Base-by-base conservation (phyloP, 176 grass and related monocot species). In the Metroxylon sagu region DNA sequence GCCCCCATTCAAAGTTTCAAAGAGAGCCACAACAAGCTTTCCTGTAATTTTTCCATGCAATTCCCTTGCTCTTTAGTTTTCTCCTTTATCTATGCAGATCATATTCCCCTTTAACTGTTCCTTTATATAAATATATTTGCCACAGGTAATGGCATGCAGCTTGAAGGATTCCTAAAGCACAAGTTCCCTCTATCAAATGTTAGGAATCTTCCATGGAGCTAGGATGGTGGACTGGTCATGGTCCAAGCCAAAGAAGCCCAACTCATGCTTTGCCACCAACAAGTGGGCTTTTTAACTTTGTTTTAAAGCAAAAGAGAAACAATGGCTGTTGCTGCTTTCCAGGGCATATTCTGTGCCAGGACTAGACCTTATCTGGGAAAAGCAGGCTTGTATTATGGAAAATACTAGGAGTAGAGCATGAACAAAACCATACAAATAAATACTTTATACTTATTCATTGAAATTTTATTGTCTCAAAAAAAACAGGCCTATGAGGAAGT, bases 211-310 rank as follows among this genome's bases (percentile, higher is more conserved):
- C 12, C 19, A 10, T 25, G 0, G 18, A 6, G 23, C n/a, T 19
- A 18, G 16, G 23, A 56, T 71, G 70, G 53, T 68, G 79, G 67
- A 59, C 27, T 74, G 80, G 72, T 62, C 71, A 73, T 60, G 59
- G 73, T 83, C 59, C 76, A 62, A 80, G 69, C 53, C 58, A 77
- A 71, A 58, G 61, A 71, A 80, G 52, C 53, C 62, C 67, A 77
- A 52, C 27, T 49, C 52, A 53, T 16, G 29, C 2, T 18, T 49
- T 60, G 30, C 10, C 10, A 48, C 16, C 43, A 29, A 48, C n/a
- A 19, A 30, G 69, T 65, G 76, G 64, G 59, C 77, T 80, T 64
- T 84, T 80, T 76, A 80, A 71, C 69, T 83, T 83, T 77, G 68
- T 8, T 52, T 16, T 60, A 74, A 84, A 74, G 80, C 52, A 76